Percentiles rank a stretch among this genome's conserved stretches.
Conservation (phyloP, 768 basidiomycete genomes). For the Kwoniella mangroviensis region DNA sequence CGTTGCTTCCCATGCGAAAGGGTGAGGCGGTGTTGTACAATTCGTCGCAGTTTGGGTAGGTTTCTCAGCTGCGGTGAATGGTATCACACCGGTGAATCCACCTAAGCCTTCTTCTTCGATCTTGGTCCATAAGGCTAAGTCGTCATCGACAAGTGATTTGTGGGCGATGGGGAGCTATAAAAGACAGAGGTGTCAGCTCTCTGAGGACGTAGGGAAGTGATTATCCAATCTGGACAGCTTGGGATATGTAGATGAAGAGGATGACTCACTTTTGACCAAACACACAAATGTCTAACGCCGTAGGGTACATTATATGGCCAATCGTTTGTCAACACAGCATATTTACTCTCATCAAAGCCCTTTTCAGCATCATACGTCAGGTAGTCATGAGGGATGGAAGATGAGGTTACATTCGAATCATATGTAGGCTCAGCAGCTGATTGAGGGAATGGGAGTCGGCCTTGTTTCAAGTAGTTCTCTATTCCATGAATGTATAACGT, state of each 20-base stretch:
- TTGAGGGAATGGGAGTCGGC: slow-evolving; percentile 44
- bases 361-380: slow-evolving; percentile 29
- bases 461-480: slow-evolving; percentile 53
- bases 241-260: not conserved
- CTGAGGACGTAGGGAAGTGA: not conserved
- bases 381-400: slow-evolving; percentile 16
- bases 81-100: slow-evolving; percentile 53
- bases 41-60: slow-evolving; percentile 4
- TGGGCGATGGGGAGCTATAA: slow-evolving; percentile 54
- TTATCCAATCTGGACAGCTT: not conserved
- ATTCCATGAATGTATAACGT: not conserved
- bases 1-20: slow-evolving; percentile 13
- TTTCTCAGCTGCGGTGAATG: slow-evolving; percentile 11
- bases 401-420: slow-evolving; percentile 2
- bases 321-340: slow-evolving; percentile 54
- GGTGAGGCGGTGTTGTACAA: slow-evolving; percentile 2
- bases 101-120: slow-evolving; percentile 52
- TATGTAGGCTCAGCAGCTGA: slow-evolving; percentile 11
- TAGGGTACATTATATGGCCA: slow-evolving; percentile 56
- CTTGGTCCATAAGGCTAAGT: slow-evolving; percentile 41
- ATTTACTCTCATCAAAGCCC: slow-evolving; percentile 41
- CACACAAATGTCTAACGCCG: slow-evolving; percentile 51
- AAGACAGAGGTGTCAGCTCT: not conserved
- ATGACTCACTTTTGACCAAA: slow-evolving; percentile 54
- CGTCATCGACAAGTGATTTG: slow-evolving; percentile 47